Conservation (phyloP, 768 basidiomycete species). For the Punctularia strigosozonata region DNA sequence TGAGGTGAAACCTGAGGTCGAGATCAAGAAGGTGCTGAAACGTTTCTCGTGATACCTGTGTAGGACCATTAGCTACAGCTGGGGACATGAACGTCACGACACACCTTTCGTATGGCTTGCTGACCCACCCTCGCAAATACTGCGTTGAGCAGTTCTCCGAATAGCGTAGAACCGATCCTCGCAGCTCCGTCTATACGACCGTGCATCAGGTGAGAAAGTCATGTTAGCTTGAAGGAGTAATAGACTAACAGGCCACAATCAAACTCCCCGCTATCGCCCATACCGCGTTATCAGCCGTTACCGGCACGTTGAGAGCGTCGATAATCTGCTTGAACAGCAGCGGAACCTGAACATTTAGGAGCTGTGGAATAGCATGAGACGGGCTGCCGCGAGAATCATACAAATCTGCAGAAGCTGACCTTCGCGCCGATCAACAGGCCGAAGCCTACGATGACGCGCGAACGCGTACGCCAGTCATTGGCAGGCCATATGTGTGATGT, state of each 20-base stretch:
- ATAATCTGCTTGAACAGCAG: slow-evolving; percentile 88
- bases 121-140: slow-evolving; percentile 96
- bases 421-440: slow-evolving; percentile 75
- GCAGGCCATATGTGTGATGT: slow-evolving; percentile 97
- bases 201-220: not conserved
- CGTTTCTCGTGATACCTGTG: slow-evolving; percentile 92
- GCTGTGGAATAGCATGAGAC: slow-evolving; percentile 24
- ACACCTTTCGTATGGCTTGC: slow-evolving; percentile 81
- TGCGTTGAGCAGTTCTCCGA: slow-evolving; percentile 87
- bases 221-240: not conserved
- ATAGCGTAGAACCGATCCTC: slow-evolving; percentile 80
- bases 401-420: slow-evolving; percentile 28
- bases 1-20: slow-evolving; percentile 86
- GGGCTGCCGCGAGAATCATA: not conserved
- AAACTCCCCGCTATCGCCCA: slow-evolving; percentile 89
- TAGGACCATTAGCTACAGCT: too few species aligned
- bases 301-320: slow-evolving; percentile 78
- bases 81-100: too few species aligned
- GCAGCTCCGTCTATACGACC: slow-evolving; percentile 69
- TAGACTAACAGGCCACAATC: slow-evolving; percentile 76
- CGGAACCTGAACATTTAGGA: slow-evolving; percentile 97
- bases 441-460: slow-evolving; percentile 75
- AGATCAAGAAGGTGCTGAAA: slow-evolving; percentile 89
- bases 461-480: slow-evolving; percentile 70
- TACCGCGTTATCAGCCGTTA: slow-evolving; percentile 64